Percentiles rank a stretch among this genome's conserved stretches.
Evolutionary conservation across 306 rosid species (phyloP).

Genomic region (Phaseolus lunatus): DNA sequence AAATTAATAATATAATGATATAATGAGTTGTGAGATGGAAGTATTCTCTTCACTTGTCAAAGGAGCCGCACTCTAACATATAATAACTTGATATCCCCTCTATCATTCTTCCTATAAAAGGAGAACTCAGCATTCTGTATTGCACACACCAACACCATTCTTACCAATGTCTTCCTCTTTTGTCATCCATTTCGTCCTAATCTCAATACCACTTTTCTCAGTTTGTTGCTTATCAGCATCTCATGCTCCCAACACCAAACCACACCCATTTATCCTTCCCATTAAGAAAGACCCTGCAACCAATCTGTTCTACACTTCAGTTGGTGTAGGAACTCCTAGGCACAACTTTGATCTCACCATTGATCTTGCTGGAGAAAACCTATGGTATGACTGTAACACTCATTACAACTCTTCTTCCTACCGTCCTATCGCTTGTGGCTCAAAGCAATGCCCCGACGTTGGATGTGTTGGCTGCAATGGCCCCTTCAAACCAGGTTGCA

Average conservation of each 20-base stretch:
- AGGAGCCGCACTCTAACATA: too few relatives aligned
- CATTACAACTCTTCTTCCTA: slow-evolving; percentile 50
- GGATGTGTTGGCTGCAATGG: slow-evolving; percentile 38
- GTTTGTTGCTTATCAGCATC: background rate
- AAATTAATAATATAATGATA: too few relatives aligned
- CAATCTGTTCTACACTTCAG: slow-evolving; percentile 47
- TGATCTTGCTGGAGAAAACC: slow-evolving; percentile 50
- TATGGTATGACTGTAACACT: slow-evolving; percentile 44
- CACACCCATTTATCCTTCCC: slow-evolving; percentile 42
- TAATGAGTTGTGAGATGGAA: too few relatives aligned
- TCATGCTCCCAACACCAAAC: background rate
- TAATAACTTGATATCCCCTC: too few relatives aligned
- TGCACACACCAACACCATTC: background rate
- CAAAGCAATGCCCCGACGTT: slow-evolving; percentile 35
- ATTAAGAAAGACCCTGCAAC: slow-evolving; percentile 51
- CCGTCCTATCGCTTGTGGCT: slow-evolving; percentile 20
- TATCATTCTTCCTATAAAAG: slow-evolving; percentile 12
- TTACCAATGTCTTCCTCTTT: slow-evolving; percentile 37
- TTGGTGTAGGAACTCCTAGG: slow-evolving; percentile 55
- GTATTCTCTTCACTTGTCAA: too few relatives aligned
- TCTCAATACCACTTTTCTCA: slow-evolving; percentile 36
- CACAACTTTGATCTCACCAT: slow-evolving; percentile 38
- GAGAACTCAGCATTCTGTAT: background rate
- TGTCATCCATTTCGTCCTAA: slow-evolving; percentile 18
- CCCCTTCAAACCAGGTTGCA: slow-evolving; percentile 51